Conservation (phyloP, 176 grass and related monocot species). For the Saccharum spontaneum region DNA sequence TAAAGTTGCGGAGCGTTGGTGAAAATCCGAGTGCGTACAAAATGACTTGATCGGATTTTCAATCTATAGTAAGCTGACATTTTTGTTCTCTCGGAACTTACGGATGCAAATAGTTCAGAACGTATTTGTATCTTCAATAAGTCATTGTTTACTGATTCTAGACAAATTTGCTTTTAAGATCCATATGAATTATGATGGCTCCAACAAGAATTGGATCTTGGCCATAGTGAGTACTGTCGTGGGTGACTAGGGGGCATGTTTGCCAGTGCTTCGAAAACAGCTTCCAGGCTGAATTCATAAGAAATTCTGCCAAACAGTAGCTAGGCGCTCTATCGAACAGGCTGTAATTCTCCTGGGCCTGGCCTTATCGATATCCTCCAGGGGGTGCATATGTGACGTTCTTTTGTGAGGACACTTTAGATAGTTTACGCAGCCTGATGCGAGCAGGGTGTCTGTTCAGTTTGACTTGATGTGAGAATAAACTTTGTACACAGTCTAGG, state of each 20-base stretch:
- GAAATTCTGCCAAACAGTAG: no score
- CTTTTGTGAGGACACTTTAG: no score
- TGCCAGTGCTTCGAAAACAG: neutral
- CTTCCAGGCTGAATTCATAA: neutral
- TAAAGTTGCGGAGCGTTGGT: no score
- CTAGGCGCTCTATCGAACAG: no score
- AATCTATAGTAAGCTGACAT: neutral
- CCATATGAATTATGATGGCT: neutral
- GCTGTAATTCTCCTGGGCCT: no score
- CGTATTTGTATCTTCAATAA: neutral
- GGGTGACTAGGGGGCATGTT: neutral
- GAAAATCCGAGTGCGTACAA: neutral
- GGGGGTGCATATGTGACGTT: no score
- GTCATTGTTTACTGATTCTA: neutral
- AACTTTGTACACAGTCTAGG: no score
- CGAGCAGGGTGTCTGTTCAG: no score
- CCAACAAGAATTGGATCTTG: neutral
- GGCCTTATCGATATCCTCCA: no score
- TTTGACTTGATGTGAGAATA: no score
- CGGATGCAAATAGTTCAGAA: neutral
- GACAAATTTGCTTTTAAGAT: neutral
- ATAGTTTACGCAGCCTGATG: no score
- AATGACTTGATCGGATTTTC: neutral
- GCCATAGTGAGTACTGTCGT: neutral
- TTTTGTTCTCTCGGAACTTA: neutral